phyloP scores from a whole-genome alignment of 805 yeast species.

The Candida krabiensis region DNA sequence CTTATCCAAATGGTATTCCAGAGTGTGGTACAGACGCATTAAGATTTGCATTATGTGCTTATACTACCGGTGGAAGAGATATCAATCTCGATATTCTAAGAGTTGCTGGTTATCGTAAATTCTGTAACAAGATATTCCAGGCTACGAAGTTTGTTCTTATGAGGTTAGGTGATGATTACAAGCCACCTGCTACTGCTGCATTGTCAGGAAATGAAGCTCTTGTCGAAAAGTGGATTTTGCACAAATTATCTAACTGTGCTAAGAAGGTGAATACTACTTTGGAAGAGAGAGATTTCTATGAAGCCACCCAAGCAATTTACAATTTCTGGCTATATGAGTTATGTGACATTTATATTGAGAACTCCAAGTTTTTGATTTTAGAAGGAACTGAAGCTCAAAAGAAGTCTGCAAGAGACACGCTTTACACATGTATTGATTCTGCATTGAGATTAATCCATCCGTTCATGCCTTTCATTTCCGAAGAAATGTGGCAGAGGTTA shows the following conservation, averaged over 20 bases:
- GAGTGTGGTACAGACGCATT: conserved; percentile 99
- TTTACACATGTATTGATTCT: conserved; percentile 89
- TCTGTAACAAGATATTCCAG: conserved; percentile 98
- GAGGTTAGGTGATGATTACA: conserved; percentile 86
- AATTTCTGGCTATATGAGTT: conserved; percentile 92
- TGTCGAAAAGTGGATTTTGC: conserved; percentile 96
- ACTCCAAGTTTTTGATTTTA: conserved; percentile 86
- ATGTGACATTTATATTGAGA: conserved; percentile 98
- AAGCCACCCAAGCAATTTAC: conserved; percentile 82
- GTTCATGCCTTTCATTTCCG: conserved; percentile 96
- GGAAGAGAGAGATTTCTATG: conserved; percentile 86
- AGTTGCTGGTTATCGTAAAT: conserved; percentile 98
- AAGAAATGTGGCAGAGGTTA: conserved; percentile 98
- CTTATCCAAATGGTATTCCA: conserved; percentile 96
- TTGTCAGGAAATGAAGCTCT: conserved; percentile 80
- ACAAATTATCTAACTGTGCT: conserved; percentile 73
- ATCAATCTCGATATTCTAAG: conserved; percentile 93
- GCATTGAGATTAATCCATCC: conserved; percentile 94
- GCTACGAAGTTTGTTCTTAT: conserved; percentile 96
- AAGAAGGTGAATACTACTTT: conserved; percentile 62
- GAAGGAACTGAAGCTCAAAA: conserved; percentile 87
- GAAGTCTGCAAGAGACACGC: conserved; percentile 89
- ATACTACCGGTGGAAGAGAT: conserved; percentile 98
- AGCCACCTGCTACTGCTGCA: conserved; percentile 65
- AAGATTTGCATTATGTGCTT: conserved; percentile 97